Evolutionary conservation across 345 rosid genomes (phyloP), one percentile per base, ranked within the genome.

Genomic region (Cochlearia excelsa): DNA sequence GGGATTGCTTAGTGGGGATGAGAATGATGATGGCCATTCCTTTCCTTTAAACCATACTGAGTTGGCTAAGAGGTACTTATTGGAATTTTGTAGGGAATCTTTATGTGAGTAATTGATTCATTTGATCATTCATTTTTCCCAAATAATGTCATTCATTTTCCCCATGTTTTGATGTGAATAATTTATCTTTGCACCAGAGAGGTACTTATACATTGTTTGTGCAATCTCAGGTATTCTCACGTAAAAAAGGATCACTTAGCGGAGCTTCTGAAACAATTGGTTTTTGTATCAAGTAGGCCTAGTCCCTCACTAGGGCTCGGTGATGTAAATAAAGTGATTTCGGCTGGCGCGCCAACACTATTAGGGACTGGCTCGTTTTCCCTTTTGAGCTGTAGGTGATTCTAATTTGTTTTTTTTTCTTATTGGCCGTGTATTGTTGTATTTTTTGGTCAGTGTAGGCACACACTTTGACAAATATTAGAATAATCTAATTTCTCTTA

Each of bases 261-360:
- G 46, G 84, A 87, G 87, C 99, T 94, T 71, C 75, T 94, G 80
- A 90, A 80, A 84, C 95, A 90, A 77, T 78, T 90, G 67, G 69
- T 94, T 59, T 59, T 69, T 49, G 51, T 58, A 38, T 54, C 66
- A 54, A 84, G 71, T 61, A 73, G 82, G 51, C 73, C 84, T 62
- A 76, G 80, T 71, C 79, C 81, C 49, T 78, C 80, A 39, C 76
- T 64, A 58, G 80, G 76, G 52, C 34, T 80, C 59, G 66, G 59
- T 73, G 74, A 70, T 64, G 82, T 72, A 78, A 77, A 68, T 46
- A 68, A 75, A 71, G 83, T 77, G 70, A 79, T 79, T 78, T 93
- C 93, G 61, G 82, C 88, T 58, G 87, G 82, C 78, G 97, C 82
- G 73, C 99, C 99, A 61, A 87, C 97, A 29, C 86, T 94, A 71